A percentile compares a stretch with the other conserved stretches of the same genome.
phyloP scores from a whole-genome alignment of 2,329 filamentous ascomycete genomes.

The Microascus cirrosus region DNA sequence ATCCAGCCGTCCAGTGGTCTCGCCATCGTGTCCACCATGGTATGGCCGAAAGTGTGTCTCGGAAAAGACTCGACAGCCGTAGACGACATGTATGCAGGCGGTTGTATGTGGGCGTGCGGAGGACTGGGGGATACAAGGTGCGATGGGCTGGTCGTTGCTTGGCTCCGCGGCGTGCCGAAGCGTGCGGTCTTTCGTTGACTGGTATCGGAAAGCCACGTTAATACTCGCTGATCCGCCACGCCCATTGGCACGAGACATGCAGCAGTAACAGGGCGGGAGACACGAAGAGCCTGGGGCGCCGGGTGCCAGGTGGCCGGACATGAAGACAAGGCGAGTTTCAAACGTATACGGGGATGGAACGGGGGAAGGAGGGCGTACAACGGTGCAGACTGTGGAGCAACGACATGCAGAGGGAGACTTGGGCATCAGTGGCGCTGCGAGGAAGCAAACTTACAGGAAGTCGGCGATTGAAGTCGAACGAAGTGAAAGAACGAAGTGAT shows the following conservation, averaged over 20 bases:
- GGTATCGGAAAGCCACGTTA: constrained; percentile 1
- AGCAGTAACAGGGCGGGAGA: background rate
- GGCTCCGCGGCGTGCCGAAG: background rate
- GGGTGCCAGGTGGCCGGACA: constrained; percentile 2
- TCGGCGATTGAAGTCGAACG: background rate
- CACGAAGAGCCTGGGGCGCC: background rate
- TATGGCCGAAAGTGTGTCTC: constrained; percentile 16
- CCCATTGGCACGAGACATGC: background rate
- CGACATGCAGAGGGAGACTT: background rate
- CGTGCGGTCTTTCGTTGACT: background rate
- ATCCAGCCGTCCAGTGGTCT: constrained; percentile 19
- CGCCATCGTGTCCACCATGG: constrained; percentile 22
- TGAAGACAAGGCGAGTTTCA: background rate
- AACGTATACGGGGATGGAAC: background rate
- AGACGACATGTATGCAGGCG: constrained; percentile 16
- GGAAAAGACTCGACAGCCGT: constrained; percentile 15
- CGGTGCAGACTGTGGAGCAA: background rate
- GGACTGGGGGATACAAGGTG: background rate
- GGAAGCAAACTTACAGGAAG: constrained; percentile 2
- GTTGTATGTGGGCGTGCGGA: background rate
- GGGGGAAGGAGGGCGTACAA: background rate
- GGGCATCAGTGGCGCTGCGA: background rate
- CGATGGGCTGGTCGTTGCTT: background rate
- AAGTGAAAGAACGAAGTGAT: background rate
- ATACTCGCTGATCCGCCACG: background rate